Conservation (phyloP, 495 filamentous ascomycete species). For the Emericellopsis terricola region DNA sequence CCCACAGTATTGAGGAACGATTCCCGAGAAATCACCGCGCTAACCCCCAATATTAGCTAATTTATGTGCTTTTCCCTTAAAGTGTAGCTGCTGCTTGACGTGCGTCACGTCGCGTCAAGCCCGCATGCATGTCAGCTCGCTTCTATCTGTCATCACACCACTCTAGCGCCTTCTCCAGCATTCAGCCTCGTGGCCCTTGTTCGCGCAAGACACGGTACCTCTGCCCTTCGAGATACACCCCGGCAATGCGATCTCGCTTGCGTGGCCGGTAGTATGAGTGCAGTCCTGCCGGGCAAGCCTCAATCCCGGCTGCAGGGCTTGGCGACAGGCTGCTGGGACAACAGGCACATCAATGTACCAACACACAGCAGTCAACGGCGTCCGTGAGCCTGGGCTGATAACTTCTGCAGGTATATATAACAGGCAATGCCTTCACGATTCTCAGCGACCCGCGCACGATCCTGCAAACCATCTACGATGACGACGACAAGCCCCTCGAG, state of each 20-base stretch:
- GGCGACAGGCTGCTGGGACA: slow-evolving; percentile 69
- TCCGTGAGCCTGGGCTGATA: neutral
- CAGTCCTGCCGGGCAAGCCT: slow-evolving; percentile 80
- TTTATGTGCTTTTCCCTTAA: too few species aligned
- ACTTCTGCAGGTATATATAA: slow-evolving; percentile 59
- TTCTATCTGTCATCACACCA: too few species aligned
- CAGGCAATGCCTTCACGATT: slow-evolving; percentile 70
- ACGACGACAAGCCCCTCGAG: slow-evolving; percentile 51
- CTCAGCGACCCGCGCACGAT: slow-evolving; percentile 56
- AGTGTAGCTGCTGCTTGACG: too few species aligned
- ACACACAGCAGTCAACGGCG: too few species aligned
- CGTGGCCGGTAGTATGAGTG: slow-evolving; percentile 34
- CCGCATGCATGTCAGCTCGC: too few species aligned
- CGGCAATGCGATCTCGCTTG: neutral
- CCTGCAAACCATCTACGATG: slow-evolving; percentile 81
- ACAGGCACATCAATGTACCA: slow-evolving; percentile 60
- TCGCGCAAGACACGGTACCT: too few species aligned
- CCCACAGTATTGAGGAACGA: too few species aligned
- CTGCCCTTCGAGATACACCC: neutral
- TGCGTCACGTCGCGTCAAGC: neutral
- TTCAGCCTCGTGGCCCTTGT: too few species aligned
- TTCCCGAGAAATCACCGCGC: too few species aligned
- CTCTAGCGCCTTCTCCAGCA: too few species aligned
- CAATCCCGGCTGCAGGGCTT: slow-evolving; percentile 80
- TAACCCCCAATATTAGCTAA: too few species aligned